A percentile compares a stretch with the other conserved stretches of the same genome.
These are phyloP conservation scores for Trichoderma sp. DNA, from an alignment of 2,329 filamentous ascomycete species.

Conservation along the genomic window DNA sequence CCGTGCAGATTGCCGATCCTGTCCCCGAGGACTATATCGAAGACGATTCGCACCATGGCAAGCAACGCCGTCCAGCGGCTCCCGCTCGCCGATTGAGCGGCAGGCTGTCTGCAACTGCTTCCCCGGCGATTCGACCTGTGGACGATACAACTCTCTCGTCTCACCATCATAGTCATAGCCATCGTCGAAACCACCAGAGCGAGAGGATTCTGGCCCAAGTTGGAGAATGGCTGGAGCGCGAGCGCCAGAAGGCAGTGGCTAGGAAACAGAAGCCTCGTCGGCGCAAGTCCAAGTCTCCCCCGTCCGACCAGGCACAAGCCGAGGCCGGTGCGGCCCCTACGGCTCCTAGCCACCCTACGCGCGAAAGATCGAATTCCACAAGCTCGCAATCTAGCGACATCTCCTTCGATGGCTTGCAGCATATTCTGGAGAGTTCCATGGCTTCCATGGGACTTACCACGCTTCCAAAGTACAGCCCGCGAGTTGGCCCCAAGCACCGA, in stretches of 20 bases:
- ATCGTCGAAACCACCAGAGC: constrained; percentile 44
- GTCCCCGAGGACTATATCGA: constrained; percentile 36
- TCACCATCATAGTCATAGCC: constrained; percentile 31
- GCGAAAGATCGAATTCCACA: constrained; percentile 54
- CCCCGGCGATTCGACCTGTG: constrained; percentile 30
- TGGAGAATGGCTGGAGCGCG: constrained; percentile 78
- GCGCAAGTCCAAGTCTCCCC: constrained; percentile 45
- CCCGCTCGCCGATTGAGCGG: constrained; percentile 38
- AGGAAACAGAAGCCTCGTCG: constrained; percentile 48
- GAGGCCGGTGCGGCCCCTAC: background rate
- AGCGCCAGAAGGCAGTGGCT: constrained; percentile 63
- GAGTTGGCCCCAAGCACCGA: constrained; percentile 45
- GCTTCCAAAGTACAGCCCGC: constrained; percentile 47
- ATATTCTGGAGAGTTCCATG: constrained; percentile 72
- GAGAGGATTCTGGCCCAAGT: constrained; percentile 72
- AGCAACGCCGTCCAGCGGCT: constrained; percentile 35
- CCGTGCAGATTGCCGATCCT: constrained; percentile 61
- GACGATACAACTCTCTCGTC: constrained; percentile 33
- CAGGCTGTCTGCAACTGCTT: constrained; percentile 44
- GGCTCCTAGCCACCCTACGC: constrained; percentile 19
- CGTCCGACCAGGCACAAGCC: constrained; percentile 32
- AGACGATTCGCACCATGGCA: constrained; percentile 35
- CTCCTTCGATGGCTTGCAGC: constrained; percentile 78
- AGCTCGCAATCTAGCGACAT: constrained; percentile 68
- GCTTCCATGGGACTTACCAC: constrained; percentile 52